Conservation (phyloP, 169 alveolate genomes). For the Cryptosporidium parvum region DNA sequence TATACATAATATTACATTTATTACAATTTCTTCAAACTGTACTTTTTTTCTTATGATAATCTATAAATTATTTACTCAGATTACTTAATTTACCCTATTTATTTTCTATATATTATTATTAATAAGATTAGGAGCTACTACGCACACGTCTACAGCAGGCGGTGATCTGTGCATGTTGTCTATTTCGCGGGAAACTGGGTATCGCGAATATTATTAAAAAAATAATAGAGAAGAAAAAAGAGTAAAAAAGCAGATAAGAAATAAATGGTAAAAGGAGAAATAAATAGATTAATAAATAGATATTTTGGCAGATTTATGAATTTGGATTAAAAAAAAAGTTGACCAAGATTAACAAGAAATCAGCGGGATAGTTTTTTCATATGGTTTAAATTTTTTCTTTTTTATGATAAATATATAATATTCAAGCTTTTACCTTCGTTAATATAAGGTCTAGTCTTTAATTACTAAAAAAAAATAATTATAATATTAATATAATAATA, state of each 20-base stretch:
- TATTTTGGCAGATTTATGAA: slow-evolving; percentile 11
- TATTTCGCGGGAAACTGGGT: slow-evolving; percentile 15
- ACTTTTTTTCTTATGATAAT: too few relatives aligned
- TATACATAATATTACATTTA: too few relatives aligned
- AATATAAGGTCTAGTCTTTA: slow-evolving; percentile 21
- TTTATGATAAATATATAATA: not conserved
- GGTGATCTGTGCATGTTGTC: not conserved
- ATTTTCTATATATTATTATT: not conserved
- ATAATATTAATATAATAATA: too few relatives aligned
- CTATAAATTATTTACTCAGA: not conserved
- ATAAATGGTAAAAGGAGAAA: not conserved
- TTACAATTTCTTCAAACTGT: not conserved
- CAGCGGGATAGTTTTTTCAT: slow-evolving; percentile 21
- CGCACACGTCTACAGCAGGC: not conserved
- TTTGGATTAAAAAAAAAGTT: slow-evolving; percentile 10
- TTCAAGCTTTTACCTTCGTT: not conserved
- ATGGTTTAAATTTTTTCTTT: slow-evolving; percentile 7
- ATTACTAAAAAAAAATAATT: slow-evolving; percentile 12
- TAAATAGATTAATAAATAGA: slow-evolving; percentile 29
- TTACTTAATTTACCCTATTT: not conserved
- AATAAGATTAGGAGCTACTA: not conserved
- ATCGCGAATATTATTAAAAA: not conserved
- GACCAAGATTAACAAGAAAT: slow-evolving; percentile 26
- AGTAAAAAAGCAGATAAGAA: not conserved
- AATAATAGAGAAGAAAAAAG: not conserved